Evolutionary conservation across 179 eudicot genomes (phyloP).

Genomic region (Corrigiola litoralis): DNA sequence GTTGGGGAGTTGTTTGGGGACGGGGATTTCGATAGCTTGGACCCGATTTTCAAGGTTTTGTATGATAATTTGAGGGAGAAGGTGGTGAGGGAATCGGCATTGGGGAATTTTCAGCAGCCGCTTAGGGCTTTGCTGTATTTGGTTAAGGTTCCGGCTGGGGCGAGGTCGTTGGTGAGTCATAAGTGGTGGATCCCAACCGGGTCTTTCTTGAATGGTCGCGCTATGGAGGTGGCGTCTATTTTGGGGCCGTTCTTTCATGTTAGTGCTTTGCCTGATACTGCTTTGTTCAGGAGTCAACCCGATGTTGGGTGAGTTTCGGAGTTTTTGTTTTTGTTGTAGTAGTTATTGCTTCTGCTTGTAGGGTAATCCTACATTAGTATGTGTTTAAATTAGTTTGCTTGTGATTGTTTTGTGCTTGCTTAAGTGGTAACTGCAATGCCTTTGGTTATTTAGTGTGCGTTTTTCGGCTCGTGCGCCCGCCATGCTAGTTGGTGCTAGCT

Average conservation of each 20-base stretch:
- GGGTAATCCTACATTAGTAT: too few relatives aligned
- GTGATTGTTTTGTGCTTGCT: too few relatives aligned
- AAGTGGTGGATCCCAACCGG: slow-evolving; percentile 94
- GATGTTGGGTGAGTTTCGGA: slow-evolving; percentile 82
- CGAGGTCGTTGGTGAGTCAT: slow-evolving; percentile 69
- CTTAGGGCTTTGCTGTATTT: slow-evolving; percentile 72
- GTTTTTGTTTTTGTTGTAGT: neutral
- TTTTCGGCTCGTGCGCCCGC: too few relatives aligned
- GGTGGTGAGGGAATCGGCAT: slow-evolving; percentile 74
- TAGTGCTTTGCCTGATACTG: slow-evolving; percentile 86
- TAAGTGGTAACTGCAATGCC: too few relatives aligned
- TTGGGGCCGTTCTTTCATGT: slow-evolving; percentile 95
- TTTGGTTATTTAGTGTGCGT: too few relatives aligned
- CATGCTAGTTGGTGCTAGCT: too few relatives aligned
- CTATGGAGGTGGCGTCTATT: slow-evolving; percentile 84
- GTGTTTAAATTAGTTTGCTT: too few relatives aligned
- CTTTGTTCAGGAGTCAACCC: slow-evolving; percentile 76
- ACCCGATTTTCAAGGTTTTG: slow-evolving; percentile 69
- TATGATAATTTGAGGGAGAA: slow-evolving; percentile 89
- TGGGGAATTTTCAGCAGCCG: slow-evolving; percentile 96
- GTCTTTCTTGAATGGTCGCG: slow-evolving; percentile 79
- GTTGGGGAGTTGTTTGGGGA: slow-evolving; percentile 73
- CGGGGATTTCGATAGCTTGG: slow-evolving; percentile 81
- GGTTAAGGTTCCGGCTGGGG: slow-evolving; percentile 59
- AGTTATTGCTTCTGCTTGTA: too few relatives aligned